A percentile compares a stretch with the other conserved stretches of the same genome.
Conservation (phyloP, 2,329 filamentous ascomycete genomes). For the Paraphaeosphaeria minitans region DNA sequence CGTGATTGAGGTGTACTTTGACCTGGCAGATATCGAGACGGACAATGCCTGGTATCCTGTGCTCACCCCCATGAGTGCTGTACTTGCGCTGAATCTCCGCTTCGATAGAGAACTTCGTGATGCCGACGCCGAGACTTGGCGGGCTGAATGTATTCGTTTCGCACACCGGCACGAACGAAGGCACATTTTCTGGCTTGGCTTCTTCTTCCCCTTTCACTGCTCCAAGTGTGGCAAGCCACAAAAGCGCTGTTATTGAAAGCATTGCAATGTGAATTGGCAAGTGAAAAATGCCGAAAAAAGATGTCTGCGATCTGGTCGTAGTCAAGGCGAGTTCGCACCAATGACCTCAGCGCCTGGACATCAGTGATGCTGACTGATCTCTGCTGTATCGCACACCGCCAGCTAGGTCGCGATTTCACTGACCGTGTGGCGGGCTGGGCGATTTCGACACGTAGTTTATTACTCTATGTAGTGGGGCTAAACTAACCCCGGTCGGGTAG, state of each 20-base stretch:
- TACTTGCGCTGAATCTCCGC: conserved; percentile 20
- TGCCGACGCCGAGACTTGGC: conserved; percentile 15
- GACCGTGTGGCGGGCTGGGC: background rate
- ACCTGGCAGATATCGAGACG: conserved; percentile 33
- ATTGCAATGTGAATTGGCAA: background rate
- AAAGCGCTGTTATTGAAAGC: background rate
- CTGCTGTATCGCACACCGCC: background rate
- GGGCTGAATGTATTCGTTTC: conserved; percentile 8
- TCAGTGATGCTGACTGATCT: background rate
- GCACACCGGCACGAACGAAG: background rate
- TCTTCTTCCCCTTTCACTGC: background rate
- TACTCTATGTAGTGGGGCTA: background rate
- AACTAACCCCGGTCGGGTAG: background rate
- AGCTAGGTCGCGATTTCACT: background rate
- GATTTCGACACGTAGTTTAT: background rate
- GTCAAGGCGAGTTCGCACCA: background rate
- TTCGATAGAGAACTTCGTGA: conserved; percentile 22
- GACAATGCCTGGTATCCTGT: conserved; percentile 15
- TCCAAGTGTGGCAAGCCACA: background rate
- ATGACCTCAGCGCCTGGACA: background rate
- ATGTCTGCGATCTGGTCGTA: background rate
- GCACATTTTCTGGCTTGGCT: background rate
- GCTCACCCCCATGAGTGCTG: conserved; percentile 16
- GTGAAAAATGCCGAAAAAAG: background rate
- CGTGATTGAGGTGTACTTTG: conserved; percentile 26